phyloP scores from a whole-genome alignment of 1,139 yeast species.

The Zygoascus sp. region DNA sequence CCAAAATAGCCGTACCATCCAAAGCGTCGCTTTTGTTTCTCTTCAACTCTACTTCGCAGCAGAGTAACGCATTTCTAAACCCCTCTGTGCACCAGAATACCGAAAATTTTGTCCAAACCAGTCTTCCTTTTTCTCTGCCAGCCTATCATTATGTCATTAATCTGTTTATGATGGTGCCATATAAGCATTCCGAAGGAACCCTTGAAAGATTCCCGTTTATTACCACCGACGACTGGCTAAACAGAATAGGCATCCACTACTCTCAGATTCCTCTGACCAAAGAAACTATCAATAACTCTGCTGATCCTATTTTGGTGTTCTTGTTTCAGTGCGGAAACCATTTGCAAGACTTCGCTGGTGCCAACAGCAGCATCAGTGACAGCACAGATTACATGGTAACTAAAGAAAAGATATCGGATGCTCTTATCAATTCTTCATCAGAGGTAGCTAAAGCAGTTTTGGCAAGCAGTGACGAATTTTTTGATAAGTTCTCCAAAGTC shows the following conservation, averaged over 20 bases:
- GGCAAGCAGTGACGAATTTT: constrained; percentile 23
- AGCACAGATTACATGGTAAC: constrained; percentile 14
- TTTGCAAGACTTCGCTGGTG: background rate
- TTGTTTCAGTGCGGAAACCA: constrained; percentile 20
- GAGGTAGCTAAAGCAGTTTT: constrained; percentile 27
- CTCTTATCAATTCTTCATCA: constrained; percentile 19
- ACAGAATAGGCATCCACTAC: constrained; percentile 18
- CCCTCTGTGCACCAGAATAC: constrained; percentile 8
- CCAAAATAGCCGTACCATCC: constrained; percentile 22
- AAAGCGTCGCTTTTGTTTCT: constrained; percentile 26
- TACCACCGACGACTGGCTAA: constrained; percentile 22
- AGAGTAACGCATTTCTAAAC: background rate
- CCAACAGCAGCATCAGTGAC: background rate
- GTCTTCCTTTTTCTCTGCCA: constrained; percentile 28
- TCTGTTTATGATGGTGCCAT: constrained; percentile 24
- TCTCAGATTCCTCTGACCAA: constrained; percentile 21
- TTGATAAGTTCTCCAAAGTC: constrained; percentile 26
- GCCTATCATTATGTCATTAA: constrained; percentile 22
- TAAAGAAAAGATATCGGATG: constrained; percentile 19
- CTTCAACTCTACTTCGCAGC: constrained; percentile 20
- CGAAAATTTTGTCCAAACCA: constrained; percentile 22
- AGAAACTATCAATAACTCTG: constrained; percentile 16
- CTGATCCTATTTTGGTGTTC: constrained; percentile 22
- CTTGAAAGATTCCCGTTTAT: constrained; percentile 14
- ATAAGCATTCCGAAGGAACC: constrained; percentile 1